Evolutionary conservation across 345 rosid species (phyloP), one percentile per base, ranked within the genome.

Genomic region (Populus simonii): DNA sequence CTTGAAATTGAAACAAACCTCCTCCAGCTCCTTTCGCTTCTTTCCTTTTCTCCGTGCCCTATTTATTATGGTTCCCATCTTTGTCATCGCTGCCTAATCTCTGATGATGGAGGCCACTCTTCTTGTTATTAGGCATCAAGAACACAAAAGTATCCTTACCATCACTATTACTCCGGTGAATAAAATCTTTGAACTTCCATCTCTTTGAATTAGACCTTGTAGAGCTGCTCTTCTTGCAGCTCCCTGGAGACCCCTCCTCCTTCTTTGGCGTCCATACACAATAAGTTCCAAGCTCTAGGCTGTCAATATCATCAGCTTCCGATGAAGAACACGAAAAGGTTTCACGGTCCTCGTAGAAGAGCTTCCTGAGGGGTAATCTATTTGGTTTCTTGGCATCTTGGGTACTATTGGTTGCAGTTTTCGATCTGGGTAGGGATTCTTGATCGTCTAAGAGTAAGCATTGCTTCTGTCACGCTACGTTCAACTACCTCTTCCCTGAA

Each of bases 251-350:
- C 0, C 74, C 81, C 43, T 69, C 53, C 6, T 72, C 49, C 25
- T 71, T 75, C 49, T 87, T 89, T 0, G 97, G 94, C 35, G 78
- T 82, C 98, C 98, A 94, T 1, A 84, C 90, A 79, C 98, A 94
- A 83, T 90, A 92, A 35, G 74, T 80, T 15, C 85, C 94, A 1
- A 90, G 85, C 8, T 88, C 73, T 33, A 89, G 68, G 6, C 86
- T 83, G 25, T 84, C 86, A 0, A 90, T 78, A 27, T 92, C 97
- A 43, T 87, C 97, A 0, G 89, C 89, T 35, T 87, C n/a, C 17
- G 91, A 91, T 35, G 92, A 87, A 0, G 87, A 85, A 18, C 85
- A 81, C 18, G 90, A 85, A 65, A 86, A 15, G 75, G 86, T 69
- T 66, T 89, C 90, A 3, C 86, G 88, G 0, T 94, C 97, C 18